These are phyloP conservation scores for Talaromyces nanjingensis DNA, from an alignment of 495 filamentous ascomycete species.

Conservation along the genomic window DNA sequence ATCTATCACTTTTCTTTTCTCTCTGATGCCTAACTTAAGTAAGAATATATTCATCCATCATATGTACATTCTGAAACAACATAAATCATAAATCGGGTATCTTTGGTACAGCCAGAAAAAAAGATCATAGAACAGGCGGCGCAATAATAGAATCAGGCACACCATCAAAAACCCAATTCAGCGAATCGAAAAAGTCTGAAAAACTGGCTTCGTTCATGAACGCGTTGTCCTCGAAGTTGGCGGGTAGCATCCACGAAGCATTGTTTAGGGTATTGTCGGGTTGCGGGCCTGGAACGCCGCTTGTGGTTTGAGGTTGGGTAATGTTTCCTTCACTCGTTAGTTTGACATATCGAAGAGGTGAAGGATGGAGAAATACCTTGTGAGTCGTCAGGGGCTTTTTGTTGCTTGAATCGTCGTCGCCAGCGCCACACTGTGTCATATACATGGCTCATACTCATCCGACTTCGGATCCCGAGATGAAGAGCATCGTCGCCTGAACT, in stretches of 20 bases:
- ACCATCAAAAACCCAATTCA: slow-evolving; percentile 45
- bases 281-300: slow-evolving; percentile 24
- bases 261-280: slow-evolving; percentile 28
- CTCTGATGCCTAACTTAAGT: no score
- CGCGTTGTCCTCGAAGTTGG: slow-evolving; percentile 35
- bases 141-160: slow-evolving; percentile 38
- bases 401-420: slow-evolving; percentile 39
- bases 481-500: slow-evolving; percentile 31
- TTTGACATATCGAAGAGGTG: background rate
- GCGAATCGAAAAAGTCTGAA: slow-evolving; percentile 40
- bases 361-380: slow-evolving; percentile 24
- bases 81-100: background rate
- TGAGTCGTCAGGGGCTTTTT: slow-evolving; percentile 33
- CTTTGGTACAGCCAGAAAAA: background rate
- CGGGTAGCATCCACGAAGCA: slow-evolving; percentile 28
- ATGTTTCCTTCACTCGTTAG: slow-evolving; percentile 16
- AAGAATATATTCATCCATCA: background rate
- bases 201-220: slow-evolving; percentile 41
- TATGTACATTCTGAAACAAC: background rate
- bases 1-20: background rate
- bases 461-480: slow-evolving; percentile 39
- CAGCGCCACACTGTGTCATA: slow-evolving; percentile 45
- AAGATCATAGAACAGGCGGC: slow-evolving; percentile 28
- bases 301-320: slow-evolving; percentile 22
- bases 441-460: slow-evolving; percentile 47